Evolutionary conservation across 768 basidiomycete genomes (phyloP), one percentile per base, ranked within the genome.

Genomic region (Pisolithus sp.): DNA sequence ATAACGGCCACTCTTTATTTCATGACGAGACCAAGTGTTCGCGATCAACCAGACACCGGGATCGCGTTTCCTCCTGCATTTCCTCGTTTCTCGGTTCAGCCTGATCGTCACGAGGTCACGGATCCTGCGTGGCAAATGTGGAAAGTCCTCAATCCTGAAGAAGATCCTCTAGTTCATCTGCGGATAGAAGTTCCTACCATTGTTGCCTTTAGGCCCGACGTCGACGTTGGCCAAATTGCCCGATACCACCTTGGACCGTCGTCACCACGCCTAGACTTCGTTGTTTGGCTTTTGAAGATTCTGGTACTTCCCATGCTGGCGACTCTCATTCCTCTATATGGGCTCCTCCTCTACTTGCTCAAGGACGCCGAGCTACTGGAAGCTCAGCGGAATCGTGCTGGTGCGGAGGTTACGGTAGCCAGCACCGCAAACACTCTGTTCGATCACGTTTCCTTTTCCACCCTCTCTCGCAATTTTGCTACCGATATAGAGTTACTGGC

Each of bases 341-440:
- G 79, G 7, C 69, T 98, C 10, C 73, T 95, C 7, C 74, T 91
- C 9, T 93, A 93, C 63, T 76, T 99, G 2, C 73, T 97, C 54
- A 95, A 94, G 71, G 86, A 95, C 57, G 82, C 91, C 0, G 93
- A 99, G 53, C 79, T 93, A 1, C 76, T 96, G 34, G 93, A 93
- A 60, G 87, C 89, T 3, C 91, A 93, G 60, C 76, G 85, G 38
- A 77, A 86, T 62, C 76, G 80, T 30, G 71, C 72, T 2, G 80
- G 79, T 34, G 61, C 72, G 1, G 75, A 76, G 53, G 57, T 65
- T 7, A 58, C 66, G 8, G 65, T 70, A 4, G 41, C 55, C 7
- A 67, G 62, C 47, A 30, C 39, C 31, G 41, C 57, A 48, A 46
- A 57, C 31, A 50, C 70, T 3, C 63, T 81, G 12, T 71, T 78